Conservation (phyloP, 129 eudicot species). For the Heracleum sosnowskyi region DNA sequence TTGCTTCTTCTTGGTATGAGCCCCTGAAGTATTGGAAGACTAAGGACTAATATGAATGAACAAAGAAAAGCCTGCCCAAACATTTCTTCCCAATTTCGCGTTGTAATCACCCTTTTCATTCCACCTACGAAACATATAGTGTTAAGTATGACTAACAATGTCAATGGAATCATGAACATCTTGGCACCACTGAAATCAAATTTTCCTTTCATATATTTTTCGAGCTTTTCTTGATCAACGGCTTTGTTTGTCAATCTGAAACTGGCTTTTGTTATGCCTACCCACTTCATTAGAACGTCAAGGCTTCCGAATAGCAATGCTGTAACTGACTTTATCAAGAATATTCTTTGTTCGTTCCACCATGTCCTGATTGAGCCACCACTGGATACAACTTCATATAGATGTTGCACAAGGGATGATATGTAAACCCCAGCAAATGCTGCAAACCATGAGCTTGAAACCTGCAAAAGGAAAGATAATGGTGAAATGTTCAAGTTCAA, state of each 20-base stretch:
- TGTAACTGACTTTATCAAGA: slow-evolving; percentile 47
- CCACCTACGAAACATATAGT: slow-evolving; percentile 58
- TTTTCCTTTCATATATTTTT: slow-evolving; percentile 48
- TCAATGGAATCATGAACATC: slow-evolving; percentile 61
- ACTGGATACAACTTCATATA: slow-evolving; percentile 49
- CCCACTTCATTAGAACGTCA: slow-evolving; percentile 46
- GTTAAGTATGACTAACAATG: slow-evolving; percentile 41
- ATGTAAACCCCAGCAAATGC: slow-evolving; percentile 39
- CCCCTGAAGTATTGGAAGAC: slow-evolving; percentile 62
- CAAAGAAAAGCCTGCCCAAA: slow-evolving; percentile 59
- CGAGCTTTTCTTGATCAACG: slow-evolving; percentile 48
- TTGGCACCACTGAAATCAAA: slow-evolving; percentile 67
- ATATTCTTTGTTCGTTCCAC: slow-evolving; percentile 78
- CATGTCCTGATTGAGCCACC: slow-evolving; percentile 54
- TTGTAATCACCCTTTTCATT: slow-evolving; percentile 23
- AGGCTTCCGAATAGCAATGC: slow-evolving; percentile 59
- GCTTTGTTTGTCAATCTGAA: slow-evolving; percentile 74
- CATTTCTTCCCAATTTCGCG: slow-evolving; percentile 45
- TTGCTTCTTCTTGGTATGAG: slow-evolving; percentile 38
- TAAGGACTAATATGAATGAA: slow-evolving; percentile 33
- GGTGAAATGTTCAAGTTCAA: not conserved
- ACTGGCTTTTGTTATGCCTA: slow-evolving; percentile 53
- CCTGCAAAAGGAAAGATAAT: slow-evolving; percentile 24
- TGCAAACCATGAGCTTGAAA: slow-evolving; percentile 48
- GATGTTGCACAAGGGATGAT: slow-evolving; percentile 47